Base-by-base conservation (phyloP, 768 basidiomycete genomes). In the Leccinum subgranulosum region DNA sequence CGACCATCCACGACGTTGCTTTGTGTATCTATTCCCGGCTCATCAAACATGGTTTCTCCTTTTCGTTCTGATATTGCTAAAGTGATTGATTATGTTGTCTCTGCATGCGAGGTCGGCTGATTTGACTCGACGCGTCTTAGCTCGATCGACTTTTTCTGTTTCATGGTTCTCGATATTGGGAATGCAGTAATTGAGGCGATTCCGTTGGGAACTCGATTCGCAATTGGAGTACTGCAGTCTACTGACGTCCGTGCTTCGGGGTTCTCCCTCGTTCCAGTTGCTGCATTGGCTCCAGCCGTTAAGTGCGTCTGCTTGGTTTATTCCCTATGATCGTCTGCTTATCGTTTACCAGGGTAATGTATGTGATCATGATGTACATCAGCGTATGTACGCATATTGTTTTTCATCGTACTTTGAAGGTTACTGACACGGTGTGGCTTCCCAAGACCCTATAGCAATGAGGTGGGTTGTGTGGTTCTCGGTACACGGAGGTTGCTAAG, bases 31-130 rank as follows among this genome's bases (percentile, higher is more conserved):
- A 9, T 96, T 96, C 64, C 94, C 94, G 0, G 86, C 92, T 0
- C 92, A 94, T 65, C 94, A 97, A 68, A 97, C 94, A 3, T 94
- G 93, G 92, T 90, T 96, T 63, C 82, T 97, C 6, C 60, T 92
- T 2, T 81, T 82, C 1, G 70, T 95, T 23, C 77, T 97, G 23
- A 36, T 90, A 4, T 61, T 76, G 0, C 74, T 96, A 34, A 92
- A 84, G 93, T 94, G 65, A 57, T 9, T 29, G 66, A 52, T 7
- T 10, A 2, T 31, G 28, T 10, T 25, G 36, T 29, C 28, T 43
- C 4, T 33, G 17, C 28, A 4, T 34, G 19, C 27, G 27, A 53
- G 41, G 2, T 15, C 33, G n/a, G 43, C 51, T 60, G 45, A 55
- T 36, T 21, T 7, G 4, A 39, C 36, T 39, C n/a, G 6, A 7